These are phyloP conservation scores for Microsporum canis DNA, from an alignment of 2,329 filamentous ascomycete species.

Conservation along the genomic window DNA sequence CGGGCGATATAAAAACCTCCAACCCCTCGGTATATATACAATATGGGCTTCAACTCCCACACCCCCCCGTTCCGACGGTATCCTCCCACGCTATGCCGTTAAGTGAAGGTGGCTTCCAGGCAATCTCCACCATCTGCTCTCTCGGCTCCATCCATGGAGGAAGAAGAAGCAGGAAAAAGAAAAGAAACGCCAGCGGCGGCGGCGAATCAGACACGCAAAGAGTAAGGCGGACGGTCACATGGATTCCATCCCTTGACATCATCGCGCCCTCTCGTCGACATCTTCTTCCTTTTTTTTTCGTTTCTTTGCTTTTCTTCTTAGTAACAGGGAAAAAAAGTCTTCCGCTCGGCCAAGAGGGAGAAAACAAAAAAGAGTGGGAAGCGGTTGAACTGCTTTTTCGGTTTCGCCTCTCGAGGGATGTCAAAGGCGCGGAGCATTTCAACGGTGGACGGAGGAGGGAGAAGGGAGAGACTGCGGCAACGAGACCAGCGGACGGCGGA, in stretches of 20 bases:
- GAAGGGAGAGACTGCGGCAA: background rate
- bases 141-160: background rate
- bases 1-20: background rate
- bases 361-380: background rate
- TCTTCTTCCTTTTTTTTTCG: background rate
- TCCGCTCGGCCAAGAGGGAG: background rate
- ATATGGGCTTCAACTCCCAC: background rate
- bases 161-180: background rate
- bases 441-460: background rate
- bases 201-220: background rate
- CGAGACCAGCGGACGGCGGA: background rate
- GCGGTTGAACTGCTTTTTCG: background rate
- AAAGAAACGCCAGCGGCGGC: background rate
- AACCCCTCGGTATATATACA: background rate
- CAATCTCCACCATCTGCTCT: background rate
- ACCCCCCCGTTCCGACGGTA: background rate
- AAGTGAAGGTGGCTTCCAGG: background rate
- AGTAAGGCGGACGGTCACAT: background rate
- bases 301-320: background rate
- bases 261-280: background rate
- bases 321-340: background rate
- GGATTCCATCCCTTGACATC: background rate
- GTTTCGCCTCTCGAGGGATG: background rate
- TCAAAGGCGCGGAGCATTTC: background rate
- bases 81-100: slow-evolving; percentile 1